phyloP scores from a whole-genome alignment of 306 rosid genomes.

The Sicyos baderoa region DNA sequence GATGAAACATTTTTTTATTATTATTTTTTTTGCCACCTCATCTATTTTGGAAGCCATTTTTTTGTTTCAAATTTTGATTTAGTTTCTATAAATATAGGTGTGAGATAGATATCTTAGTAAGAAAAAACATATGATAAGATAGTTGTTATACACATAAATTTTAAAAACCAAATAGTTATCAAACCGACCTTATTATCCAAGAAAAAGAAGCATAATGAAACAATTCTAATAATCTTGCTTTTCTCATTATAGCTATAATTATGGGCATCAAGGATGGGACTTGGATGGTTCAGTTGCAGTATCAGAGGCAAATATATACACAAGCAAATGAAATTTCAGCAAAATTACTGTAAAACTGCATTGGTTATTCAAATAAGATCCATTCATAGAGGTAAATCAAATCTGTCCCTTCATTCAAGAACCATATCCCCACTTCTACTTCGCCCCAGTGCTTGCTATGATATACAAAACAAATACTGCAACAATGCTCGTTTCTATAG shows the following conservation, averaged over 20 bases:
- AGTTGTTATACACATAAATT: no score
- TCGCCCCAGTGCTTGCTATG: slow-evolving; percentile 1
- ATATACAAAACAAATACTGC: not conserved
- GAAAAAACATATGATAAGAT: no score
- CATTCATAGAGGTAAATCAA: not conserved
- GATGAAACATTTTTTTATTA: no score
- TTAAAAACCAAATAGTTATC: no score
- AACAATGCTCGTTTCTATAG: not conserved
- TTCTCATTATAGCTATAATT: not conserved
- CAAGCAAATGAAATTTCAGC: slow-evolving; percentile 1
- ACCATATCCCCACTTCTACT: not conserved
- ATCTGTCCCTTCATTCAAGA: not conserved
- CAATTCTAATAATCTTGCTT: not conserved
- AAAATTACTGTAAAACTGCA: not conserved
- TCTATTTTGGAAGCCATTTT: no score
- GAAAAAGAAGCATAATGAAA: not conserved
- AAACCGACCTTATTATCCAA: no score
- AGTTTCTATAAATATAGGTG: no score
- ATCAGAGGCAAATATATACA: slow-evolving; percentile 4
- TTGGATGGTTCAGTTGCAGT: slow-evolving; percentile 1
- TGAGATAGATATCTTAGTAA: no score
- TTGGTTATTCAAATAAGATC: not conserved
- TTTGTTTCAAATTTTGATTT: no score
- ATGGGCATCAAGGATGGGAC: not conserved
- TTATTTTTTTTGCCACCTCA: no score